A percentile compares a stretch with the other conserved stretches of the same genome.
Conservation (phyloP, 441 rosid species). For the Pelargonium fulgidum region DNA sequence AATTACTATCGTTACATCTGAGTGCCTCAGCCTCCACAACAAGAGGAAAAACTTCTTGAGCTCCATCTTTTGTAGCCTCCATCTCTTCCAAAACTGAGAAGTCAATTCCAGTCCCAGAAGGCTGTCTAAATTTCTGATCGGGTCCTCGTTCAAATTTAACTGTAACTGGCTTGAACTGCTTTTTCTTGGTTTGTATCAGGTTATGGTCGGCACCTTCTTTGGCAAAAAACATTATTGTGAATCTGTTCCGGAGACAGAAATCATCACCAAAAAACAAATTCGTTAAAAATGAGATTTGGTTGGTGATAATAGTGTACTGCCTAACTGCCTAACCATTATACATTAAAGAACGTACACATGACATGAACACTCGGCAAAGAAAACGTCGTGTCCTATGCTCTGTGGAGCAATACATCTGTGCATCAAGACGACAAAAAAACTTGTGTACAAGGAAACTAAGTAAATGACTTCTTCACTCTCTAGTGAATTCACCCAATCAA, state of each 20-base stretch:
- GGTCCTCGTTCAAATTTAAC: constrained; percentile 66
- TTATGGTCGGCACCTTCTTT: constrained; percentile 68
- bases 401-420: too few relatives aligned
- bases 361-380: too few relatives aligned
- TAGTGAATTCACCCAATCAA: too few relatives aligned
- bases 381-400: too few relatives aligned
- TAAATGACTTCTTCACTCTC: too few relatives aligned
- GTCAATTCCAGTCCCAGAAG: constrained; percentile 81
- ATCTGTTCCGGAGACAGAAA: constrained; percentile 33
- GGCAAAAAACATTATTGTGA: constrained; percentile 76
- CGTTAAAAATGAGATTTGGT: neutral
- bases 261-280: neutral
- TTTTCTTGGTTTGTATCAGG: constrained; percentile 61
- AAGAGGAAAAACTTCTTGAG: constrained; percentile 78
- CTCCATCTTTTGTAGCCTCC: constrained; percentile 62
- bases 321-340: too few relatives aligned
- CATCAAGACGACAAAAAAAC: too few relatives aligned
- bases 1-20: constrained; percentile 34
- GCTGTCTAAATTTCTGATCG: constrained; percentile 70
- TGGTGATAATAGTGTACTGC: neutral
- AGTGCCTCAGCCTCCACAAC: constrained; percentile 74
- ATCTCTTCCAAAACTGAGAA: constrained; percentile 78
- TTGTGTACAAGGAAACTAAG: too few relatives aligned
- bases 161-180: constrained; percentile 48
- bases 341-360: too few relatives aligned